These are phyloP conservation scores for Amanita molliuscula DNA, from an alignment of 768 basidiomycete genomes.

Conservation along the genomic window DNA sequence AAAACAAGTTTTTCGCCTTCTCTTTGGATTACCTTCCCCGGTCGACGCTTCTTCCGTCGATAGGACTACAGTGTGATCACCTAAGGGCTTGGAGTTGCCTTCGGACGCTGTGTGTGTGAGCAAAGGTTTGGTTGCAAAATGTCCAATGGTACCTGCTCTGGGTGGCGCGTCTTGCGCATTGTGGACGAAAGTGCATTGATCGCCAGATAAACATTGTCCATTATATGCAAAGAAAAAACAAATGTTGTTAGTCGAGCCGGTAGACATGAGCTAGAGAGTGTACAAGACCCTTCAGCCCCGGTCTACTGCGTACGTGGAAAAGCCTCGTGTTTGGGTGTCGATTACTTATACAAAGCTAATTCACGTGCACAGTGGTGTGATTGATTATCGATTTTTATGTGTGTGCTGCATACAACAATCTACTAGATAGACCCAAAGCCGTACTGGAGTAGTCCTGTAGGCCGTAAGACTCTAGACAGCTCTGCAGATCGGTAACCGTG, in stretches of 20 bases:
- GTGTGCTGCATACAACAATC: too few species aligned
- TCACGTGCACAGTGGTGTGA: too few species aligned
- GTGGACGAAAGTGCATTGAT: slow-evolving; percentile 6
- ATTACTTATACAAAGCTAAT: background rate
- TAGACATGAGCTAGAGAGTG: background rate
- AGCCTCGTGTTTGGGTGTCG: background rate
- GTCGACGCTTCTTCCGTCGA: background rate
- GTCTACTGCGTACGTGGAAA: background rate
- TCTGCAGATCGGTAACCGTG: too few species aligned
- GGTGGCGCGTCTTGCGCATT: background rate
- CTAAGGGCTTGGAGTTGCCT: background rate
- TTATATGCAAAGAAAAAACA: slow-evolving; percentile 1
- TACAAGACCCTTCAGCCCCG: too few species aligned
- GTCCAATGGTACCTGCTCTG: background rate
- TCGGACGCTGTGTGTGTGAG: background rate
- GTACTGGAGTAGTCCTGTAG: too few species aligned
- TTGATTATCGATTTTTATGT: too few species aligned
- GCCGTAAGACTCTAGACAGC: too few species aligned
- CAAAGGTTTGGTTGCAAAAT: too few species aligned
- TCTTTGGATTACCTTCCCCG: background rate
- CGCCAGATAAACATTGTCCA: background rate
- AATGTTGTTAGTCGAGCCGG: background rate
- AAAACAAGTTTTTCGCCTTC: background rate
- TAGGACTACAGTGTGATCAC: background rate
- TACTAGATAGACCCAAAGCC: too few species aligned